Evolutionary conservation across 306 rosid genomes (phyloP), one percentile per base, ranked within the genome.

Genomic region (Macrotyloma uniflorum): DNA sequence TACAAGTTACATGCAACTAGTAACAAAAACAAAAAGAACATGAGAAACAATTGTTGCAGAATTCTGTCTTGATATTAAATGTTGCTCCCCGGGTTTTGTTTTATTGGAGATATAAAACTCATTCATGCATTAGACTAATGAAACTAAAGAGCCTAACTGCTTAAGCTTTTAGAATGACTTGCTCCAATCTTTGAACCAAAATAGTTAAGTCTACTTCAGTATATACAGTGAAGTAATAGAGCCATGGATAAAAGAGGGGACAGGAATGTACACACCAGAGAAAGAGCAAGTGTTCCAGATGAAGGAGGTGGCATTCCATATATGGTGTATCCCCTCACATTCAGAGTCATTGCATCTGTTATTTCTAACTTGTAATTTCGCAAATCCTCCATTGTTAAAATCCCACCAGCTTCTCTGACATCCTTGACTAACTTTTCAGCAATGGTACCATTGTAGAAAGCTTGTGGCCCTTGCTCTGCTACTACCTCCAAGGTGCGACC

Each of bases 301-400:
- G 98, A 92, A 80, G 97, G 98, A 71, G 95, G 97, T 4, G 97
- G 97, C 97, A 95, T 95, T 86, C 98, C 98, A 65, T 83, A 42
- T 47, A 95, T 35, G 33, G 90, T 88, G 85, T 89, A 88, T 67
- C 95, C 97, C 93, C 83, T 83, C 57, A 75, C 88, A 77, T 92
- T 72, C 14, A 70, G 85, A 40, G 87, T 75, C 87, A 82, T 22
- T 75, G 98, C 89, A 79, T 89, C 90, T 8, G 83, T 88, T 68
- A 87, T 79, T 32, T 91, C 82, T 73, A 89, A 91, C 57, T 76
- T 88, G 89, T 95, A 95, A 75, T 77, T 89, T 71, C 83, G 84
- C 59, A 95, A 83, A 87, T 95, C 98, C 77, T 92, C 97, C 95
- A 88, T 82, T 64, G 98, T 86, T 77, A 95, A 86, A 84, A 95